Percentiles rank a stretch among this genome's conserved stretches.
phyloP scores from a whole-genome alignment of 805 yeast genomes.

The Yarrowia yakushimensis region DNA sequence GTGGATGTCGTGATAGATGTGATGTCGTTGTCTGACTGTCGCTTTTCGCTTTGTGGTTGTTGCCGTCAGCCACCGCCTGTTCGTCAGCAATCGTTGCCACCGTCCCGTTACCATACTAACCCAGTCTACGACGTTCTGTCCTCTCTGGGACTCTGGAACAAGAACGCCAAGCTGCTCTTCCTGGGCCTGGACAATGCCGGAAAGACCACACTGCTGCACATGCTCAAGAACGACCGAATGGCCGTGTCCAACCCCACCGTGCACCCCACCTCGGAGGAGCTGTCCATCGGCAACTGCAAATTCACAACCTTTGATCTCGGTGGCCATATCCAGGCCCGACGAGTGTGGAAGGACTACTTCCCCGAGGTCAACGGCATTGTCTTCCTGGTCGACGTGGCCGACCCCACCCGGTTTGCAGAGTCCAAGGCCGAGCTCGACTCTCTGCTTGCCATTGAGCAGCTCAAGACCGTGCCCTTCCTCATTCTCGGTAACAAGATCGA shows the following conservation, averaged over 20 bases:
- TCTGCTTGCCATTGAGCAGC: constrained; percentile 87
- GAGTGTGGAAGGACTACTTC: constrained; percentile 98
- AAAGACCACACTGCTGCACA: constrained; percentile 83
- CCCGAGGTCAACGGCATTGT: constrained; percentile 99
- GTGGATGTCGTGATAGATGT: too few species aligned
- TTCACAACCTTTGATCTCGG: constrained; percentile 98
- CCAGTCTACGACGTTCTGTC: constrained; percentile 71
- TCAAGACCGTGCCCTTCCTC: constrained; percentile 83
- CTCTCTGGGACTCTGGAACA: constrained; percentile 81
- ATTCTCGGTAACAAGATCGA: constrained; percentile 96
- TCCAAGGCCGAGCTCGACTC: constrained; percentile 93
- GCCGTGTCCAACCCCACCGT: constrained; percentile 97
- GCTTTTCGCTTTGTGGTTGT: background rate
- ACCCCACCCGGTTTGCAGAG: constrained; percentile 91
- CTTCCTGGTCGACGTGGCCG: constrained; percentile 94
- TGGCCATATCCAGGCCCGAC: constrained; percentile 98
- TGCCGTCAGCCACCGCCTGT: too few species aligned
- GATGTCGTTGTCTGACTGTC: too few species aligned
- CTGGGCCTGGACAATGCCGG: constrained; percentile 98
- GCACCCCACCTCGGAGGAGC: constrained; percentile 96
- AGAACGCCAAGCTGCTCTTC: constrained; percentile 93
- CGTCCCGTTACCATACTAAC: too few species aligned
- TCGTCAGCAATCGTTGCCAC: too few species aligned
- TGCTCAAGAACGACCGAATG: constrained; percentile 90
- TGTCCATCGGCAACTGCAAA: constrained; percentile 92